A percentile compares a stretch with the other conserved stretches of the same genome.
phyloP scores from a whole-genome alignment of 129 eudicot genomes.

The Lonicera japonica region DNA sequence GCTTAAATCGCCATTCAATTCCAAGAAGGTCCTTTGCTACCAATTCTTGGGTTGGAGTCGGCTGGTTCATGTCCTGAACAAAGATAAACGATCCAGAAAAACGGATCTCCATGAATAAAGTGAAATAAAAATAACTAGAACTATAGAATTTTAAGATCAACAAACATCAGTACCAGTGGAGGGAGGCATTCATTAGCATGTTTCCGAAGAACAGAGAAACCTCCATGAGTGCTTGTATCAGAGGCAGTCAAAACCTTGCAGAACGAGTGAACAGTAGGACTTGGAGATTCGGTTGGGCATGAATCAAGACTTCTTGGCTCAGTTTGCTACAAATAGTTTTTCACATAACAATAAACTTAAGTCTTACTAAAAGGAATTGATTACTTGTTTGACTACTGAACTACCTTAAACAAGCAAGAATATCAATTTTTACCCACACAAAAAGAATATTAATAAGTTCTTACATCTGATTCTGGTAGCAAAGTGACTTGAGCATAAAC shows the following conservation, averaged over 20 bases:
- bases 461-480: constrained; percentile 72
- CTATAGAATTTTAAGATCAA: background rate
- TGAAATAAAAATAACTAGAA: background rate
- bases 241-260: constrained; percentile 91
- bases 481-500: constrained; percentile 89
- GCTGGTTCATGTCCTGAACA: constrained; percentile 82
- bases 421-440: background rate
- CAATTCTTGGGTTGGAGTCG: constrained; percentile 79
- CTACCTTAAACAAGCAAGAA: background rate
- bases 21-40: constrained; percentile 87
- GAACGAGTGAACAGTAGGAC: constrained; percentile 68
- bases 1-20: constrained; percentile 77
- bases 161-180: constrained; percentile 42
- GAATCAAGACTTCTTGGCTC: constrained; percentile 65
- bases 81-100: background rate
- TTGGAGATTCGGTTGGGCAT: constrained; percentile 42
- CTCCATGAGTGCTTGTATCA: constrained; percentile 97
- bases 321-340: constrained; percentile 43
- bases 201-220: constrained; percentile 84
- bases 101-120: background rate
- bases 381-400: background rate
- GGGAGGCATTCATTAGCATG: constrained; percentile 94
- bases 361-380: background rate
- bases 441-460: constrained; percentile 9
- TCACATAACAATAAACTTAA: background rate